A percentile compares a stretch with the other conserved stretches of the same genome.
phyloP scores from a whole-genome alignment of 2,329 filamentous ascomycete genomes.

The Pseudocercospora ulei region DNA sequence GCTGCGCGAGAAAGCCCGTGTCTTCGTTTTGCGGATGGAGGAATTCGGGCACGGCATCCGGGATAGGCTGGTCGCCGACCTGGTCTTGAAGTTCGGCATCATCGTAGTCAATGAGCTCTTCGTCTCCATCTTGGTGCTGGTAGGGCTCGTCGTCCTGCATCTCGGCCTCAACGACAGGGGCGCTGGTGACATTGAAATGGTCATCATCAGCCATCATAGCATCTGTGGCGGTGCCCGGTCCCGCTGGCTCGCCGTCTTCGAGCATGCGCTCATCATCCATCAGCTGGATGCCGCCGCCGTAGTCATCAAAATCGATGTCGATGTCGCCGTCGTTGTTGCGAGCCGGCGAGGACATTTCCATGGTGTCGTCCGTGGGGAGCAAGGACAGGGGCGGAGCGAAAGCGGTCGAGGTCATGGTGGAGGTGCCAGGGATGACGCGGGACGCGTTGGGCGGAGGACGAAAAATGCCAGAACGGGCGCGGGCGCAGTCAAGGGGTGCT shows the following conservation, averaged over 20 bases:
- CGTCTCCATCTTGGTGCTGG: constrained; percentile 23
- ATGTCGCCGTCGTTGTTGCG: constrained; percentile 44
- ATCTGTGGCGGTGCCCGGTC: constrained; percentile 33
- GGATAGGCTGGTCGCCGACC: constrained; percentile 1
- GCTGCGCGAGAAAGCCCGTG: constrained; percentile 7
- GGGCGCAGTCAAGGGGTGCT: constrained; percentile 8
- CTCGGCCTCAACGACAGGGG: constrained; percentile 27
- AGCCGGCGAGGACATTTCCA: constrained; percentile 48
- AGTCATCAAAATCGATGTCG: constrained; percentile 50
- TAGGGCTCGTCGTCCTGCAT: constrained; percentile 27
- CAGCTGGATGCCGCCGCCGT: constrained; percentile 31
- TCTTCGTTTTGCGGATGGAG: constrained; percentile 1
- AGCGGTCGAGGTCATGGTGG: constrained; percentile 24
- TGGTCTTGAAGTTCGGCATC: constrained; percentile 28
- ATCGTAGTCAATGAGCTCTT: constrained; percentile 35
- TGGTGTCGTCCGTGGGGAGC: constrained; percentile 41
- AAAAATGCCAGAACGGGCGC: background rate
- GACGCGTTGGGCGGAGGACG: constrained; percentile 1
- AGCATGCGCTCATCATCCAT: constrained; percentile 49
- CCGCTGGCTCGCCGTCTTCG: constrained; percentile 44
- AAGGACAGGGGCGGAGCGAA: constrained; percentile 23
- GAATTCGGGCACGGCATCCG: constrained; percentile 10
- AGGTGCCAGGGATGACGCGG: constrained; percentile 11
- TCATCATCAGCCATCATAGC: constrained; percentile 32
- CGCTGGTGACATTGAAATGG: constrained; percentile 28